phyloP scores from a whole-genome alignment of 164 flowering plant species.

The Cinnamomum micranthum region DNA sequence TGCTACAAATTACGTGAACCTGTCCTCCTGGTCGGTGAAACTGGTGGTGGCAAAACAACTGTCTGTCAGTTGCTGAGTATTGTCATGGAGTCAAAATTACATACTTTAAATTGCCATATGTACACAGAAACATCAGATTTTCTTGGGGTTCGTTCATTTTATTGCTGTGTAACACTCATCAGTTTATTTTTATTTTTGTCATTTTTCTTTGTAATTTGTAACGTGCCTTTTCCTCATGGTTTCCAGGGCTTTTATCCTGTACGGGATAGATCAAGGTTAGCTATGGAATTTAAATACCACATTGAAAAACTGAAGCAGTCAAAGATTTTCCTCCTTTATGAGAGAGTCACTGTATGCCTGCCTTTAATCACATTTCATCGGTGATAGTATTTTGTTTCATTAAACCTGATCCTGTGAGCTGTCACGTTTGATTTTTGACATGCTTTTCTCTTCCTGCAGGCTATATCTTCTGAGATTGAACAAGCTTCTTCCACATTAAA shows the following conservation, averaged over 20 bases:
- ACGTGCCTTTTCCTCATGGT: background rate
- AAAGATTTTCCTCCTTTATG: conserved; percentile 36
- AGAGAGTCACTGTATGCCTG: conserved; percentile 39
- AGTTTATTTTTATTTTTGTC: background rate
- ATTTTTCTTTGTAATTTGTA: too few relatives aligned
- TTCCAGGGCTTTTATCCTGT: conserved; percentile 87
- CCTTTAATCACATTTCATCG: background rate
- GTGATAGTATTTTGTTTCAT: background rate
- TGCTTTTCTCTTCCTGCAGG: conserved; percentile 35
- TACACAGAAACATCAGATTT: conserved; percentile 96
- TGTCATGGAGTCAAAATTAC: conserved; percentile 44
- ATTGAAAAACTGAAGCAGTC: conserved; percentile 44
- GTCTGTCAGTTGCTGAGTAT: conserved; percentile 78
- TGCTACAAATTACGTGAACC: conserved; percentile 82
- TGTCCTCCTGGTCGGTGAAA: conserved; percentile 98
- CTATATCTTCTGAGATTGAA: conserved; percentile 59
- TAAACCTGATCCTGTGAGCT: too few relatives aligned
- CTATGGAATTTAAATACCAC: conserved; percentile 37
- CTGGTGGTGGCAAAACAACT: conserved; percentile 98
- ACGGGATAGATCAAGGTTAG: conserved; percentile 66
- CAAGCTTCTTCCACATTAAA: conserved; percentile 54
- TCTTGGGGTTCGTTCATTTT: conserved; percentile 62
- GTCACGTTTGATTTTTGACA: background rate
- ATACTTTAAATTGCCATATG: conserved; percentile 91
- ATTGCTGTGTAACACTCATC: background rate